These are phyloP conservation scores for Aphanomyces cochlioides DNA, from an alignment of 352 stramenopile species.

Conservation along the genomic window DNA sequence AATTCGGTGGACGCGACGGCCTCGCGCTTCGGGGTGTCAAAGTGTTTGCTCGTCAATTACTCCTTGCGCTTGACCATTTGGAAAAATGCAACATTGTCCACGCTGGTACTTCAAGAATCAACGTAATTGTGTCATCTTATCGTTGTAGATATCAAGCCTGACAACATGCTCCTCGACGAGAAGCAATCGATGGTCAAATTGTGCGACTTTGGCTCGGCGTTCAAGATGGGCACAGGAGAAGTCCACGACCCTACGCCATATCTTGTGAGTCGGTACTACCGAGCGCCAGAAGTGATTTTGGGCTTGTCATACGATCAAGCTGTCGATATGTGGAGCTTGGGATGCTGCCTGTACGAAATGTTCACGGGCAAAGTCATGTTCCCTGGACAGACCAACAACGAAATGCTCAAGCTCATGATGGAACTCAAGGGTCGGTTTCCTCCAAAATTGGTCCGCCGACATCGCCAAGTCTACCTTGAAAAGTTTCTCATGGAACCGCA, in stretches of 20 bases:
- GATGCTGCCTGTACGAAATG: conserved; percentile 96
- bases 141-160: conserved; percentile 92
- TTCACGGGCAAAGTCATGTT: conserved; percentile 98
- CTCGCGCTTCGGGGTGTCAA: conserved; percentile 83
- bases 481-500: conserved; percentile 83
- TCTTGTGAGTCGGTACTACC: conserved; percentile 98
- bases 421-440: conserved; percentile 89
- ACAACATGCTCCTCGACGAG: conserved; percentile 97
- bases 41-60: conserved; percentile 75
- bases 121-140: conserved; percentile 1
- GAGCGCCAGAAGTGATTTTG: conserved; percentile 92
- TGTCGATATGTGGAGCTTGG: conserved; percentile 98
- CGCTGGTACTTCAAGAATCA: conserved; percentile 51
- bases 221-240: conserved; percentile 86
- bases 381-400: conserved; percentile 96
- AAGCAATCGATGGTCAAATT: conserved; percentile 95
- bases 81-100: conserved; percentile 87
- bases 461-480: conserved; percentile 70
- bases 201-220: conserved; percentile 97
- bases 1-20: conserved; percentile 79
- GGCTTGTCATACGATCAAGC: conserved; percentile 90
- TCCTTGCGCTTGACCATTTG: conserved; percentile 75
- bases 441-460: conserved; percentile 82
- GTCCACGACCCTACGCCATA: conserved; percentile 95
- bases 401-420: conserved; percentile 97